Evolutionary conservation across 2,329 filamentous ascomycete species (phyloP), one percentile per base, ranked within the genome.

Genomic region (Hawksworthiomyces lignivorus): DNA sequence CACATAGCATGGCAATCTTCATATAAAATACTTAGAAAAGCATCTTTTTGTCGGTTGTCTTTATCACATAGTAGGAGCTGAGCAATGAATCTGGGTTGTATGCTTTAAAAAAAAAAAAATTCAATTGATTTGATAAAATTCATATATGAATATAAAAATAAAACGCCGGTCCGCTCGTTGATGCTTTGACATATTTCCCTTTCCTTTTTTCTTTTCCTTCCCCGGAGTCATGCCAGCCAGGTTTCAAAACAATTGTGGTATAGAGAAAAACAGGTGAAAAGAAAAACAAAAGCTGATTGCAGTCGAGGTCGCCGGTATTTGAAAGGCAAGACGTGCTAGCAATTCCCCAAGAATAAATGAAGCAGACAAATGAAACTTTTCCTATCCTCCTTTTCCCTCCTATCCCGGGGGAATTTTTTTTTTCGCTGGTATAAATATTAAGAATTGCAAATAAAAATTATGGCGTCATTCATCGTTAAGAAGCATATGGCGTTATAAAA

Each of bases 171-270:
- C 38, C 38, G 38, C 38, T 40, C 19, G 33, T 17, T 17, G n/a
- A 15, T 30, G n/a, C 8, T 6, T 24, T 27, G n/a, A 27, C 20
- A 15, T 21, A 17, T 19, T 41, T 27, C 20, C 18, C 18, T 38
- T 35, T 33, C 44, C 30, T 29, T 19, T 34, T 22, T 32, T 30
- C 38, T 41, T 28, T 26, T 35, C 22, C 22, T 24, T 36, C 21
- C 39, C 39, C 42, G 44, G 44, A 43, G 40, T 46, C 40, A 46
- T 46, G 41, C 40, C 40, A 43, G 40, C 40, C 44, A 46, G 40
- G 36, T 10, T 19, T 27, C 19, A 37, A 33, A 36, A 28, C 22
- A 38, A 30, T 30, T 32, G 27, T 5, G 19, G 28, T 12, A 33
- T 15, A 36, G 28, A 12, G 5, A 28, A 41, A 35, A 11, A 22